Base-by-base conservation (phyloP, 208 protist species). In the Angomonas ambiguus region DNA sequence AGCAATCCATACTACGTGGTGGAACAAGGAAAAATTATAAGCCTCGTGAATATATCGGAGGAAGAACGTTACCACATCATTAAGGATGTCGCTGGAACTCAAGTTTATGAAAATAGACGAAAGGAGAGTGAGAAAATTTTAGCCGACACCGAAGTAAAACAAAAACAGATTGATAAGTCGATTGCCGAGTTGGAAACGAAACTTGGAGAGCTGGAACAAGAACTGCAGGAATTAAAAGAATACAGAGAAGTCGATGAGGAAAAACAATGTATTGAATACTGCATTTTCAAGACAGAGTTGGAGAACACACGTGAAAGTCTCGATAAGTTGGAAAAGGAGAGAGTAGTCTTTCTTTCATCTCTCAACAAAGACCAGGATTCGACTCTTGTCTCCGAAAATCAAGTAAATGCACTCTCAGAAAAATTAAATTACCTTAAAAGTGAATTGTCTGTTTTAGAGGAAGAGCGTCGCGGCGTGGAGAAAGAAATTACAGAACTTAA, bases 1-100 rank as follows among this genome's bases (percentile, higher is more conserved):
- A 94, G 86, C 32, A 99, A 99, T 75, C 98, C 98, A 11, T 99
- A 99, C 78, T 99, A 99, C 81, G 99, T 99, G 55, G 98, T 99
- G 1, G 97, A 99, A 74, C 99, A 99, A 84, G 98, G 98, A 34
- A 98, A 99, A 64, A 96, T 96, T 71, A 71, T 83, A 34, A 76
- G 75, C n/a, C 74, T 99, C n/a, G 88, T 97, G 1, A 89, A 83
- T 65, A 99, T 99, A 94, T 97, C 82, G 63, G 98, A 99, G 53
- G 72, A 86, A 4, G 92, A 98, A 18, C 80, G 98, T 6, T 95
- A 99, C 16, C 84, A 97, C 31, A 73, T 99, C 35, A 93, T 99
- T 51, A 99, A 99, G 71, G 98, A 99, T 60, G 94, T 99, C 0
- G 98, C 98, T 0, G 98, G 98, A 24, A 98, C 97, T 1, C 93